Evolutionary conservation across 2,329 filamentous ascomycete species (phyloP).

Genomic region (Tolypocladium cylindrosporum): DNA sequence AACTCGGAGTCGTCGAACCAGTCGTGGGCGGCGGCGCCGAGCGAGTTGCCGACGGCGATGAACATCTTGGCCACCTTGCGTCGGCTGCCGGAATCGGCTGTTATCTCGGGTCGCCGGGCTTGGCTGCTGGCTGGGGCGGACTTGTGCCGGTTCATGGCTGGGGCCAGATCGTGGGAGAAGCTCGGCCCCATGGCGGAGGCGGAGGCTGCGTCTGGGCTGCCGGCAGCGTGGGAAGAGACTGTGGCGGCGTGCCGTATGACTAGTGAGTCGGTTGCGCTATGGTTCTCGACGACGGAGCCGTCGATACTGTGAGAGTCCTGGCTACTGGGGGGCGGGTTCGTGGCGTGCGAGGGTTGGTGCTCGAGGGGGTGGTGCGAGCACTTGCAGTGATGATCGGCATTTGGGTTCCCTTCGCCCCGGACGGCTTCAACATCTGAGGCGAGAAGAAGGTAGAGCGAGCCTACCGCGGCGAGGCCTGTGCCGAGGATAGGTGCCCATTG

Average conservation of each 20-base stretch:
- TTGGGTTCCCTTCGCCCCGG: conserved; percentile 15
- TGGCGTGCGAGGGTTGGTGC: not conserved
- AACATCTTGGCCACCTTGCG: conserved; percentile 32
- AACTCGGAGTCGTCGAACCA: conserved; percentile 39
- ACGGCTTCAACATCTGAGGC: not conserved
- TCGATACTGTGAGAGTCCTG: not conserved
- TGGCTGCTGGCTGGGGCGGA: not conserved
- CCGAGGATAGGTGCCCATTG: conserved; percentile 53
- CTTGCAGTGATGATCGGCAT: not conserved
- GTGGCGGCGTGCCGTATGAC: not conserved
- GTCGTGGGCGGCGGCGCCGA: conserved; percentile 37
- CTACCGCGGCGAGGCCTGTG: conserved; percentile 45
- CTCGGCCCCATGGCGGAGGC: not conserved
- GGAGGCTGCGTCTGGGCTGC: not conserved
- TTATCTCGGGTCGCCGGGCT: not conserved
- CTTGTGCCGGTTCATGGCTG: not conserved
- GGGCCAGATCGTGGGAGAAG: not conserved
- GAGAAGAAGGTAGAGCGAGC: conserved; percentile 46
- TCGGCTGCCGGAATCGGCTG: conserved; percentile 19
- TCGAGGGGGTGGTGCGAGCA: not conserved
- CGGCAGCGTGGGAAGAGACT: not conserved
- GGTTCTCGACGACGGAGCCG: not conserved
- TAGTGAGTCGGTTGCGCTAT: not conserved
- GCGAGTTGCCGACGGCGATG: conserved; percentile 29
- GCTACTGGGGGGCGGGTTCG: conserved; percentile 2